Conservation (phyloP, 2,329 filamentous ascomycete genomes). For the Venturia oleaginea region DNA sequence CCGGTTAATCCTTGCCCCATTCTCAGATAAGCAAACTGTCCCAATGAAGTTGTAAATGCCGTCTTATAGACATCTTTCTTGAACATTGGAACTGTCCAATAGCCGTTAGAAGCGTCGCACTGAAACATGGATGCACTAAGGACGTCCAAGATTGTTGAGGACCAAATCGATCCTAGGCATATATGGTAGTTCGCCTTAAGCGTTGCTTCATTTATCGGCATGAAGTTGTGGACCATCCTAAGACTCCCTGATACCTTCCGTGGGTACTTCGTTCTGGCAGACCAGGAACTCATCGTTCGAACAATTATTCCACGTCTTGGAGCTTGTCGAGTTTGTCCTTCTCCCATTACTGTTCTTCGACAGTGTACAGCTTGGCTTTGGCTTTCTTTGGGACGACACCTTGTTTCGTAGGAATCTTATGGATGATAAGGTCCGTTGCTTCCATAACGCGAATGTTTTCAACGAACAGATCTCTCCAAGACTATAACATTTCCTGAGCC, state of each 20-base stretch:
- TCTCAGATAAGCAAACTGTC: background rate
- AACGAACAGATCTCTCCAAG: background rate
- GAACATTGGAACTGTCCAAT: background rate
- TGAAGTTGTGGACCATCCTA: background rate
- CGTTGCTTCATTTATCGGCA: background rate
- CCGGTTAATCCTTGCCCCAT: background rate
- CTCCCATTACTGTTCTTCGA: background rate
- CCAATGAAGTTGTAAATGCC: background rate
- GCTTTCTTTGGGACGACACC: background rate
- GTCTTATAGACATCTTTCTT: background rate
- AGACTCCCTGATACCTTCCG: background rate
- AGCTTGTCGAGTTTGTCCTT: background rate
- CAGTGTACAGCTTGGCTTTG: background rate
- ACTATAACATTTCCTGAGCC: background rate
- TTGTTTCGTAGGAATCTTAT: background rate
- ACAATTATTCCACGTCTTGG: background rate
- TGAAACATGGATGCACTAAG: background rate
- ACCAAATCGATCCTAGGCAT: background rate
- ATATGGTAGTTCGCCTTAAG: background rate
- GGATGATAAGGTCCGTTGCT: background rate
- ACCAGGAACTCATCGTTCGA: background rate
- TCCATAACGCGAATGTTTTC: background rate
- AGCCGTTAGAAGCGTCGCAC: background rate
- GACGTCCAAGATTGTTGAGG: background rate
- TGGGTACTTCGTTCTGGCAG: background rate